Evolutionary conservation across 129 eudicot genomes (phyloP), one percentile per base, ranked within the genome.

Genomic region (Saposhnikovia divaricata): DNA sequence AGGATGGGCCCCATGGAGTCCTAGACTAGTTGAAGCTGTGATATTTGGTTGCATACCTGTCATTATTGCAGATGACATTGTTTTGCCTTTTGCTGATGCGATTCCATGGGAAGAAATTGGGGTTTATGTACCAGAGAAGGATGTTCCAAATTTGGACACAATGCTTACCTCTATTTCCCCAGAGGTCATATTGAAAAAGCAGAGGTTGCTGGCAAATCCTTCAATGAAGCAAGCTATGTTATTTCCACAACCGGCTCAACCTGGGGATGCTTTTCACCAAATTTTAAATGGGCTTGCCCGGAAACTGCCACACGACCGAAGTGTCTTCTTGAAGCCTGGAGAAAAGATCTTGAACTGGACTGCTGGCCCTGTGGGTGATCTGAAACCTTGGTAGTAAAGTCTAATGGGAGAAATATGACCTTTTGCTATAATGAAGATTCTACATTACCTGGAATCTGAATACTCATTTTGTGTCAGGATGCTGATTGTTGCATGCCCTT

Each of bases 1-100:
- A 4, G 98, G 98, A 21, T 94, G 98, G 98, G 97, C 98, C 50
- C 98, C 98, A 43, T 94, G 98, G 98, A 94, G 98, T 81, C 98
- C 98, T 6, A 81, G 98, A 73, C 55, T 94, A 38, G 98, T 94
- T 37, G 98, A 94, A 83, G 98, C 98, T 37, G 98, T 94, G 25
- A 87, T 94, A n/a, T 94, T 91, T n/a, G 98, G 98, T n/a, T 94
- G 98, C 83, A 94, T 94, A 72, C 98, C 97, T 13, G 98, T 94
- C 19, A 92, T 94, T 79, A 94, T 91, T 82, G 97, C 98, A 57
- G 98, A 94, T 38, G 97, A 94, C 83, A 94, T 94, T 44, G 97
- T 94, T 34, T 81, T 94, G 48, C 98, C 98, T 65, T 94, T 91
- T 79, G 97, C 98, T 42, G 98, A 94, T 77, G 97, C 96, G 11